Percentiles rank a stretch among this genome's conserved stretches.
phyloP scores from a whole-genome alignment of 2,329 filamentous ascomycete genomes.

The Dryadomyces quercivorus region DNA sequence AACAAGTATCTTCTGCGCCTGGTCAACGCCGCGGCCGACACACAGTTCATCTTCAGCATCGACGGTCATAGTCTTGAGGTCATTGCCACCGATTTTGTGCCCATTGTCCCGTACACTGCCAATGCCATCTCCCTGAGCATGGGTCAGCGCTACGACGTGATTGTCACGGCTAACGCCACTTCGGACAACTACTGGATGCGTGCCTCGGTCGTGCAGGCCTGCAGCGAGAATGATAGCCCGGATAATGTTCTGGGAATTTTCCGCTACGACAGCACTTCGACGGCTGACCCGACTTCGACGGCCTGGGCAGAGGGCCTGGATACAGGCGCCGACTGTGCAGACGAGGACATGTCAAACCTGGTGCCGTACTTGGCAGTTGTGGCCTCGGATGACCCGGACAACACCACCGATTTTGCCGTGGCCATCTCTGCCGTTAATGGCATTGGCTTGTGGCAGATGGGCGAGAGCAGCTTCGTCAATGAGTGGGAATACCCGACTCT shows the following conservation, averaged over 20 bases:
- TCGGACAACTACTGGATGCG: conserved; percentile 6
- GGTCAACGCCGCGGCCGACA: conserved; percentile 36
- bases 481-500: conserved; percentile 14
- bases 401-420: conserved; percentile 5
- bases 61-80: conserved; percentile 39
- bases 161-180: conserved; percentile 14
- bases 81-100: conserved; percentile 40
- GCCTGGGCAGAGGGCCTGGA: conserved; percentile 3
- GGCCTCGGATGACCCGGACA: conserved; percentile 3
- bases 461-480: conserved; percentile 12
- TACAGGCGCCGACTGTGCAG: conserved; percentile 11
- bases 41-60: conserved; percentile 39
- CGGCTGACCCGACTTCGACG: conserved; percentile 5
- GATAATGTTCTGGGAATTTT: conserved; percentile 8
- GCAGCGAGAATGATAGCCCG: conserved; percentile 4
- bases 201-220: conserved; percentile 5
- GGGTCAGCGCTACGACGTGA: conserved; percentile 25
- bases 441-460: conserved; percentile 15
- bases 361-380: conserved; percentile 15
- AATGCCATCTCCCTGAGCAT: conserved; percentile 35
- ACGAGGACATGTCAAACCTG: conserved; percentile 14
- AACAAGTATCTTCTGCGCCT: conserved; percentile 35
- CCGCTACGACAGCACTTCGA: conserved; percentile 9
- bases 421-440: conserved; percentile 2
- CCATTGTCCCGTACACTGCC: conserved; percentile 35